Base-by-base conservation (phyloP, 2,329 filamentous ascomycete species). In the Fusarium pininemorale region DNA sequence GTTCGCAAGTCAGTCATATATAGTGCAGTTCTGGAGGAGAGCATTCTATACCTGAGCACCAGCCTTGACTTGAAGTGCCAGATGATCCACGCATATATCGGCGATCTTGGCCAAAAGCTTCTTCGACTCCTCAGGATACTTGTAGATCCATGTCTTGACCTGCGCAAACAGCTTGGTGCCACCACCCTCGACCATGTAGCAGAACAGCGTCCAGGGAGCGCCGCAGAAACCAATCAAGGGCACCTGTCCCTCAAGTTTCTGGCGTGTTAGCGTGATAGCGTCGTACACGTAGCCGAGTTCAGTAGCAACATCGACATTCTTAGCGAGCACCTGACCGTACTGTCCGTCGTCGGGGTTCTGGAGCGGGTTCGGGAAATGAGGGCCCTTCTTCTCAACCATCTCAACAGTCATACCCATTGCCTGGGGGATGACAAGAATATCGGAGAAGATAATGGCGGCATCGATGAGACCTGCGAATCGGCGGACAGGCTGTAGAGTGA, bases 151-250 rank as follows among this genome's bases (percentile, higher is more conserved):
- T 32, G 93, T 97, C 89, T 99, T 99, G 79, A 91, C 93, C 84
- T 98, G 92, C 69, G 94, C 91, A 85, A 98, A 98, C 80, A 98
- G 87, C 86, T 98, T 98, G 77, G 93, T 97, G 48, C 96, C 96
- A 54, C 96, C 96, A 22, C 96, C 96, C 84, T 99, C 96, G 24
- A 98, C 94, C 96, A 99, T 99, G 86, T 99, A 99, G 86, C 96
- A 98, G 80, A 99, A 89, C 68, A 99, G 84, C 5, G 96, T 99
- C 94, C 96, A 99, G 2, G 96, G 96, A 13, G 96, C 95, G 62
- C 96, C 96, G 79, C 95, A 98, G 86, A 99, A 99, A 41, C 96
- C 96, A 81, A 98, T 97, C 74, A 99, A 85, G 11, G 96, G 96
- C 38, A 99, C 96, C 51, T 95, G 89, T 2, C 96, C 96, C 54